Evolutionary conservation across 129 eudicot species (phyloP).

Genomic region (Artemisia annua): DNA sequence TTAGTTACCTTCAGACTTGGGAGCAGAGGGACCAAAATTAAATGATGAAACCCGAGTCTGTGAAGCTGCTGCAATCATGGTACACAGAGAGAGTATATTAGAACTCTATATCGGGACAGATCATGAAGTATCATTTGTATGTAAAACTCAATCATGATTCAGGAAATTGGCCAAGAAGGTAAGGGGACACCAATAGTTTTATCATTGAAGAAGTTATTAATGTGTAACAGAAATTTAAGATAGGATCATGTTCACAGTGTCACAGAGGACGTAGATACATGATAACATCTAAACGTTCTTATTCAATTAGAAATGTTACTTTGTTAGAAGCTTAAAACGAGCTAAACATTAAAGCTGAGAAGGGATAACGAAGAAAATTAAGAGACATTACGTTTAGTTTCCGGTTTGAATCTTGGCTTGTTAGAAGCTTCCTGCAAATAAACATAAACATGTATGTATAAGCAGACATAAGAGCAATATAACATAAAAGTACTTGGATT

Average conservation of each 20-base stretch:
- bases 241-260: no score
- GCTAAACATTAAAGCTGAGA: slow-evolving; percentile 5
- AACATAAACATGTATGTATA: slow-evolving; percentile 3
- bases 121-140: neutral
- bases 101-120: neutral
- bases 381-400: slow-evolving; percentile 53
- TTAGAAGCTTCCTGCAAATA: slow-evolving; percentile 53
- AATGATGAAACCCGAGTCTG: slow-evolving; percentile 53
- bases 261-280: neutral
- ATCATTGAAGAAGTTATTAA: neutral
- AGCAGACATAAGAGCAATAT: neutral
- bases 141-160: no score
- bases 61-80: slow-evolving; percentile 42
- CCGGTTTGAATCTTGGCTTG: slow-evolving; percentile 49
- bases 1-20: slow-evolving; percentile 30
- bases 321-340: slow-evolving; percentile 1
- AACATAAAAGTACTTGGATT: neutral
- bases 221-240: neutral
- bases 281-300: neutral
- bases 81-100: slow-evolving; percentile 18
- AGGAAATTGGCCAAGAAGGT: neutral
- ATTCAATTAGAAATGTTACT: neutral
- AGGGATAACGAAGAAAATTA: neutral
- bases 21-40: slow-evolving; percentile 27
- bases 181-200: neutral